Base-by-base conservation (phyloP, 768 basidiomycete species). In the Tulasnella sp. region DNA sequence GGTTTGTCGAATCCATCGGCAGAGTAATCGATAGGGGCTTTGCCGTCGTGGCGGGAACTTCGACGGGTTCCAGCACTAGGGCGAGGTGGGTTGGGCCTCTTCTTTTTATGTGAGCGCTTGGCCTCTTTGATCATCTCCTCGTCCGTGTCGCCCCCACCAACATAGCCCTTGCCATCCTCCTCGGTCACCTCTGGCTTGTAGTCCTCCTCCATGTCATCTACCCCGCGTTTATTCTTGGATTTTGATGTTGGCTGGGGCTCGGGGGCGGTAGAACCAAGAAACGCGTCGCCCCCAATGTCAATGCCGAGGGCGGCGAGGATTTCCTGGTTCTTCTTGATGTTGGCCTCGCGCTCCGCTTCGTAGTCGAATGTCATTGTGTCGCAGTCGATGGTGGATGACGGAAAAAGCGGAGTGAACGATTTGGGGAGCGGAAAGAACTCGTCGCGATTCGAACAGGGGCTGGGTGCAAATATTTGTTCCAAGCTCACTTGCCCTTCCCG, bases 11-110 rank as follows among this genome's bases (percentile, higher is more conserved):
- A 82, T 37, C 84, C 85, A 79, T 90, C 89, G 32, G 83, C 84
- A 5, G 82, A 86, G 82, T 92, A 91, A 83, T 91, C 86, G 3
- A 90, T 82, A 18, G 81, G 83, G 20, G 67, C 70, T 81, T 90
- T 91, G 0, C 89, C 90, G 4, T 87, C 85, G 79, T 90, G 90
- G 73, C 93, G 87, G 67, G 88, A 85, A 82, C 93, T 94, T 74
- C 94, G 86, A n/a, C 93, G 88, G 75, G 86, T 55, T 7, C 78
- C 79, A 44, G 46, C 7, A 46, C 57, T 46, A 7, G 44, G 44
- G 39, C 73, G 55, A 57, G 55, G 55, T 29, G 55, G 55, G 55
- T 57, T 57, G n/a, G 55, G 55, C 73, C 40, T 79, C 39, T 39
- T 55, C 74, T 26, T 75, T 74, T 57, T 79, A 32, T 29, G 35